Conservation (phyloP, 768 basidiomycete genomes). For the Chalciporus sphaerocephalus region DNA sequence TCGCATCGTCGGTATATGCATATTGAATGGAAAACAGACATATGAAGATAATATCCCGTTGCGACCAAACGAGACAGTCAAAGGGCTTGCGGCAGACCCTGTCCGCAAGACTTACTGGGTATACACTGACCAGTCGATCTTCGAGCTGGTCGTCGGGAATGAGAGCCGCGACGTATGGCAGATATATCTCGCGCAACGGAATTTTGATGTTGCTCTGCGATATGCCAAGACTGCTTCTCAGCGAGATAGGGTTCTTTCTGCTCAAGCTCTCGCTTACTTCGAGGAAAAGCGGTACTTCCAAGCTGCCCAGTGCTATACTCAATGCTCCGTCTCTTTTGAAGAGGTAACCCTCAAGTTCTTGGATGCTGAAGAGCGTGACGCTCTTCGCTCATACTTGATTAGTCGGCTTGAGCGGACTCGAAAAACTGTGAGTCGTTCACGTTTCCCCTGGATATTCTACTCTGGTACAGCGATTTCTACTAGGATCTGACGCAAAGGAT, state of each 20-base stretch:
- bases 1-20: conserved; percentile 70
- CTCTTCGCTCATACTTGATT: conserved; percentile 84
- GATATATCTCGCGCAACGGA: conserved; percentile 74
- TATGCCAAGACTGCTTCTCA: conserved; percentile 91
- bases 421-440: conserved; percentile 59
- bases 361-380: conserved; percentile 86
- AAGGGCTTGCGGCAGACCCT: conserved; percentile 78
- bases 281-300: conserved; percentile 78
- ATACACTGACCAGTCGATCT: conserved; percentile 83
- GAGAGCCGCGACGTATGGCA: conserved; percentile 96
- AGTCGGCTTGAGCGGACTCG: conserved; percentile 81
- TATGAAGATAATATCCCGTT: conserved; percentile 83
- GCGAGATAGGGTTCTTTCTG: conserved; percentile 75
- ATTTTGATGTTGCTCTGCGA: conserved; percentile 72
- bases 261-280: conserved; percentile 81
- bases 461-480: background rate
- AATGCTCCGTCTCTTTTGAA: conserved; percentile 84
- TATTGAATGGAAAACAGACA: conserved; percentile 72
- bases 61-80: conserved; percentile 66
- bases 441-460: background rate
- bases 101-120: conserved; percentile 92
- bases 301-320: conserved; percentile 89
- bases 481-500: conserved; percentile 92
- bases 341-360: conserved; percentile 88
- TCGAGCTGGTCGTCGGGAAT: conserved; percentile 79